Conservation (phyloP, 805 yeast genomes). For the Zygoascus ofunaensis region DNA sequence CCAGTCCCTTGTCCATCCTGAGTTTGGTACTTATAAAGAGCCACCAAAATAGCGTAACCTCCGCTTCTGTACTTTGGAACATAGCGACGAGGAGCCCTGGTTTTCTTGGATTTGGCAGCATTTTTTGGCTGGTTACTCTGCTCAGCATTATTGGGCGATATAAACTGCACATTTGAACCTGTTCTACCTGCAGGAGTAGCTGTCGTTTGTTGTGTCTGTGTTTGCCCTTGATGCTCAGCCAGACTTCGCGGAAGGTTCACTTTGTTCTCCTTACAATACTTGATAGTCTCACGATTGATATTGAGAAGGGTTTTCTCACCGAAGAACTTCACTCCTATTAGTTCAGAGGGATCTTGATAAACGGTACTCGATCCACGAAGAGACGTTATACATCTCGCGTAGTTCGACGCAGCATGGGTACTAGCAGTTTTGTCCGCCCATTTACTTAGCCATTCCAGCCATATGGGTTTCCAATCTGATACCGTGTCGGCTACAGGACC, state of each 20-base stretch:
- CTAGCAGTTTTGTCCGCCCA: constrained; percentile 16
- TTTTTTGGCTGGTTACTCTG: constrained; percentile 7
- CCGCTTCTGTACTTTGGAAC: constrained; percentile 73
- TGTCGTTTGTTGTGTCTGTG: neutral
- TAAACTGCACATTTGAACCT: constrained; percentile 1
- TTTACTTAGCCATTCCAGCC: constrained; percentile 23
- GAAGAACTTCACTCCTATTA: constrained; percentile 51
- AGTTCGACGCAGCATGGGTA: constrained; percentile 25
- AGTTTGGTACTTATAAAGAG: constrained; percentile 35
- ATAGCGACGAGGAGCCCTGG: constrained; percentile 36
- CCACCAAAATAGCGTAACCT: constrained; percentile 70
- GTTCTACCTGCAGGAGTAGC: neutral
- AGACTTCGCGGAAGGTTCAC: constrained; percentile 35
- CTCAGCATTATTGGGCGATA: constrained; percentile 6
- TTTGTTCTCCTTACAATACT: constrained; percentile 51
- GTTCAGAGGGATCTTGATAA: constrained; percentile 47
- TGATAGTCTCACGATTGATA: constrained; percentile 39
- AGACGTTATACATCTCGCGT: constrained; percentile 47
- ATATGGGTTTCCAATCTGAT: constrained; percentile 19
- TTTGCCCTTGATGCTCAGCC: constrained; percentile 1
- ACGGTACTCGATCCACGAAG: constrained; percentile 37
- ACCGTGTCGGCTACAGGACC: too few relatives aligned
- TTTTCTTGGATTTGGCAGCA: constrained; percentile 16
- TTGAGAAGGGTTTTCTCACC: constrained; percentile 60
- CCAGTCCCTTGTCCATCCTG: constrained; percentile 44